Evolutionary conservation across 2,329 filamentous ascomycete genomes (phyloP).

Genomic region (Arthrobotrys megalospora): DNA sequence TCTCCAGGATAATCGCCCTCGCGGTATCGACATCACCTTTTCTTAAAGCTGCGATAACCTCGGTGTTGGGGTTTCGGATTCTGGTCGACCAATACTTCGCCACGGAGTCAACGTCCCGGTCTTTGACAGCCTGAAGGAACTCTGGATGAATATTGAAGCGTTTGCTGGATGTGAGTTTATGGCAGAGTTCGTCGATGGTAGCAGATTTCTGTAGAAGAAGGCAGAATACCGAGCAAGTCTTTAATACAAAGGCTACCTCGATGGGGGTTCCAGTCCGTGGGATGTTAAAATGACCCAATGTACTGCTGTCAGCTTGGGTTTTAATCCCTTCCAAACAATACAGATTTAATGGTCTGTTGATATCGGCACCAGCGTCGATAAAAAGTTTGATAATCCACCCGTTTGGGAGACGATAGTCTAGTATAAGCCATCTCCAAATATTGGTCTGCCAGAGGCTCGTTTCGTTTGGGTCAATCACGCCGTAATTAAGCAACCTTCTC

Average conservation of each 20-base stretch:
- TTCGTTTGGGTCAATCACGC: slow-evolving; percentile 3
- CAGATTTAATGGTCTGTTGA: neutral
- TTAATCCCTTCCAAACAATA: neutral
- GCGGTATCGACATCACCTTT: neutral
- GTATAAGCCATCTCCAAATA: neutral
- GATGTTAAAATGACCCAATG: neutral
- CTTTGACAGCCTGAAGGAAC: neutral
- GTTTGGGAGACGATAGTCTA: neutral
- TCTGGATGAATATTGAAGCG: neutral
- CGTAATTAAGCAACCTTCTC: neutral
- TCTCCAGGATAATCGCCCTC: neutral
- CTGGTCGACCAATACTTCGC: neutral
- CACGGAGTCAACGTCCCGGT: neutral
- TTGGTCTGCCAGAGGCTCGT: neutral
- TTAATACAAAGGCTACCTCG: neutral
- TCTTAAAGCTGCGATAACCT: neutral
- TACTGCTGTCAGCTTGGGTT: neutral
- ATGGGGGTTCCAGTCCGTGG: neutral
- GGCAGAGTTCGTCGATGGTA: neutral
- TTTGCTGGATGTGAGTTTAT: neutral
- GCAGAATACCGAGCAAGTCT: neutral
- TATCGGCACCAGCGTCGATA: neutral
- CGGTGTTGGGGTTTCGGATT: neutral
- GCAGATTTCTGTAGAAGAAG: neutral
- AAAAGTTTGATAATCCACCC: neutral